Evolutionary conservation across 306 rosid species (phyloP).

Genomic region (Medicago ruthenica): DNA sequence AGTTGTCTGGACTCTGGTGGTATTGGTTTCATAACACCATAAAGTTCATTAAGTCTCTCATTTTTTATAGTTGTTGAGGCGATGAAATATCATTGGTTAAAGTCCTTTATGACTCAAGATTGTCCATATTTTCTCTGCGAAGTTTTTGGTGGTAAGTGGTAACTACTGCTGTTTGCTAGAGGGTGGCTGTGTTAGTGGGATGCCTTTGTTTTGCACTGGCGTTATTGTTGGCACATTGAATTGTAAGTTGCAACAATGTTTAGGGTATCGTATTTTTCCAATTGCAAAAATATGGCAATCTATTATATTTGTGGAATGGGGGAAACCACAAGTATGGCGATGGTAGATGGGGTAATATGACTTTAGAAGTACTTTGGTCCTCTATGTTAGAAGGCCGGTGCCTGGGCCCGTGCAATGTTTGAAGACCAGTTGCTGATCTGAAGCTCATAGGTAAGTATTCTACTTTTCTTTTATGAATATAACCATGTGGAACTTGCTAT

Average conservation of each 20-base stretch:
- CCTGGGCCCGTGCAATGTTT: slow-evolving; percentile 38
- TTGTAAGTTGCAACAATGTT: slow-evolving; percentile 21
- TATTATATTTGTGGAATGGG: slow-evolving; percentile 18
- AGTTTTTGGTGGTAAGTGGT: slow-evolving; percentile 6
- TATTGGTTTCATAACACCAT: slow-evolving; percentile 34
- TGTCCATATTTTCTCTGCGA: slow-evolving; percentile 38
- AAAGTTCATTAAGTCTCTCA: slow-evolving; percentile 30
- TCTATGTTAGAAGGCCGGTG: slow-evolving; percentile 32
- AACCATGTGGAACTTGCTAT: slow-evolving; percentile 51
- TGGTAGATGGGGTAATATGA: slow-evolving; percentile 30
- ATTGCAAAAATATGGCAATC: slow-evolving; percentile 20
- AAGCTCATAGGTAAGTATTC: slow-evolving; percentile 75
- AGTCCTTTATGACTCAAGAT: slow-evolving; percentile 41
- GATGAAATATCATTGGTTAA: slow-evolving; percentile 44
- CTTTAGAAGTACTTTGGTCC: slow-evolving; percentile 7
- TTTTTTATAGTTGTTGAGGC: slow-evolving; percentile 44
- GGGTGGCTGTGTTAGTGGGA: slow-evolving; percentile 32
- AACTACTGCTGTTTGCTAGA: slow-evolving; percentile 35
- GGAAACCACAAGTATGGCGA: slow-evolving; percentile 23
- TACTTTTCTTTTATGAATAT: slow-evolving; percentile 54
- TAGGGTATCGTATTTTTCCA: slow-evolving; percentile 13
- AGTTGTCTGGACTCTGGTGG: slow-evolving; percentile 8
- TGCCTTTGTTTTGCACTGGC: slow-evolving; percentile 31
- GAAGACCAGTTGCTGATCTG: slow-evolving; percentile 57
- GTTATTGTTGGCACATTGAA: slow-evolving; percentile 11